Base-by-base conservation (phyloP, 306 rosid genomes). In the Cucumis melo region DNA sequence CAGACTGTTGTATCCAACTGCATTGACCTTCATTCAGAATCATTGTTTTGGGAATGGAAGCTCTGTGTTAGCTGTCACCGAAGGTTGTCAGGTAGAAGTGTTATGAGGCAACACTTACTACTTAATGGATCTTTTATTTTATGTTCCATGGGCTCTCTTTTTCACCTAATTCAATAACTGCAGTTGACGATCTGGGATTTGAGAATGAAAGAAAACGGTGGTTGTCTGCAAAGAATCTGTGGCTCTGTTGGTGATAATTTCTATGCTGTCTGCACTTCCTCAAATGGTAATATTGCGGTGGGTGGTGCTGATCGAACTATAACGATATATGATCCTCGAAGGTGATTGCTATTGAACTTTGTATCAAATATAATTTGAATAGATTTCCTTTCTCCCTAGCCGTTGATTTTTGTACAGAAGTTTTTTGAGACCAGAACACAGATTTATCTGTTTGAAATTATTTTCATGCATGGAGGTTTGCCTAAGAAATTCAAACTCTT, bases 311-410 rank as follows among this genome's bases (percentile, higher is more conserved):
- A 91, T 84, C 96, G 97, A 63, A 88, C 97, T 10, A 86, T 93
- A 82, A 89, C 96, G 72, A 77, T 93, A 65, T 93, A 91, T 79
- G 98, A 93, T 88, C 97, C 98, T 84, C 93, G 98, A 79, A 93
- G 91, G 98, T 93, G 75, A 80, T 89, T 80, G 0, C 56, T 21
- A 10, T 81, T 65, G 62, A 51, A 76, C 54, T 74, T 51, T 66
- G 38, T 70, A 24, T 7, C 38, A 12, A 46, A 23, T 23, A 23
- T 20, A 21, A 46, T 12, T 38, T 70, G 58, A 57, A 12, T 46
- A 15, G 21, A 32, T 70, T 70, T 70, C 57, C 21, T 44, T 44
- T 46, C 75, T 44, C 38, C 57, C 1, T 13, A 70, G 39, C 24
- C 38, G 14, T 44, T 46, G 75, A 14, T 42, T 21, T 70, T 34